A percentile compares a stretch with the other conserved stretches of the same genome.
phyloP scores from a whole-genome alignment of 805 yeast species.

The Brettanomyces bruxellensis region DNA sequence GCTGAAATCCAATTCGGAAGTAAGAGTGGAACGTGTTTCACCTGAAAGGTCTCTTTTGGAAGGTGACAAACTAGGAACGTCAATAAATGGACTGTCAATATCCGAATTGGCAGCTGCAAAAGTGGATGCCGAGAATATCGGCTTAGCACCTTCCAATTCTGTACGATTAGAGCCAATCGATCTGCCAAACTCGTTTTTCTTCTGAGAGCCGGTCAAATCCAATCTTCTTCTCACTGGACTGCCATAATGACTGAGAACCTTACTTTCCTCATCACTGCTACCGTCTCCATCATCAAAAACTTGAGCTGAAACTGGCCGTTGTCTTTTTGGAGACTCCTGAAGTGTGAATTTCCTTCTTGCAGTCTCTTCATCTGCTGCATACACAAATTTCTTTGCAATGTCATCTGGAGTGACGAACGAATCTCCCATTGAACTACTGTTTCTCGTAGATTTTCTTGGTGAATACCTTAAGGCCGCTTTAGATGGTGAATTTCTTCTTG shows the following conservation, averaged over 20 bases:
- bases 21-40: conserved; percentile 7
- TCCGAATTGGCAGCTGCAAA: conserved; percentile 47
- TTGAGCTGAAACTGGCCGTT: conserved; percentile 38
- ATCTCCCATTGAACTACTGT: neutral
- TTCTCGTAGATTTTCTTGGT: conserved; percentile 25
- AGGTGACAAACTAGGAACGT: conserved; percentile 17
- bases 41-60: conserved; percentile 14
- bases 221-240: conserved; percentile 11
- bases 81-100: conserved; percentile 15
- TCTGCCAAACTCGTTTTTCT: conserved; percentile 23
- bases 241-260: conserved; percentile 9
- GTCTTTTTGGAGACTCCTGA: conserved; percentile 64
- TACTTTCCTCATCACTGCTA: conserved; percentile 23
- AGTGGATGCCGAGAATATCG: conserved; percentile 53
- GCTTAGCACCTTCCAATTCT: conserved; percentile 54
- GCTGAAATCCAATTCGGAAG: conserved; percentile 10
- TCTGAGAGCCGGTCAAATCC: neutral
- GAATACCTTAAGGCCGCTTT: conserved; percentile 32
- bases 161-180: conserved; percentile 28
- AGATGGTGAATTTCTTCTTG: conserved; percentile 23
- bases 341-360: conserved; percentile 62
- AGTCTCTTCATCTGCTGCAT: conserved; percentile 31
- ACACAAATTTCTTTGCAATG: conserved; percentile 29
- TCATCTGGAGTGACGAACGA: conserved; percentile 21
- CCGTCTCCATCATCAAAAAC: conserved; percentile 34